Evolutionary conservation across 768 basidiomycete species (phyloP).

Genomic region (Leccinellum albellum): DNA sequence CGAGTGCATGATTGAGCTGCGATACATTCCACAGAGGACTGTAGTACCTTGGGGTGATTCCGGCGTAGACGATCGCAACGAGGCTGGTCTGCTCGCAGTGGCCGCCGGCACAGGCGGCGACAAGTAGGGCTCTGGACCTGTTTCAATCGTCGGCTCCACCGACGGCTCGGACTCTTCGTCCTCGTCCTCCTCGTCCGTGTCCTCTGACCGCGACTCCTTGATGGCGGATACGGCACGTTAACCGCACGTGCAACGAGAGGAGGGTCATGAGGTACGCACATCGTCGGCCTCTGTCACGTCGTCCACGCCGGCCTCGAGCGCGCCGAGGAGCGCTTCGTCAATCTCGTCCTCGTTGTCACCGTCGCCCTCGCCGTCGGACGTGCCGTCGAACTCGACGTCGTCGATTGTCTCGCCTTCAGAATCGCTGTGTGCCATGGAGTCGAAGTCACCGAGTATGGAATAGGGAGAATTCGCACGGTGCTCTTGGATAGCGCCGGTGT

Average conservation of each 20-base stretch:
- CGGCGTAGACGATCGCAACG: conserved; percentile 27
- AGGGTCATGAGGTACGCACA: conserved; percentile 39
- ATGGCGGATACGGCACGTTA: conserved; percentile 3
- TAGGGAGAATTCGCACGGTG: conserved; percentile 29
- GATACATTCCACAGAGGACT: neutral
- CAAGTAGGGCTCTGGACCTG: conserved; percentile 26
- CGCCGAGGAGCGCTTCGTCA: conserved; percentile 61
- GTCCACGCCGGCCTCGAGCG: conserved; percentile 51
- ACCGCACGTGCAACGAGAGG: neutral
- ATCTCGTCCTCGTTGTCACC: conserved; percentile 47
- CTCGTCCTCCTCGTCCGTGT: conserved; percentile 57
- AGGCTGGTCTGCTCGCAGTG: conserved; percentile 6
- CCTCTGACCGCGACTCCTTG: conserved; percentile 57
- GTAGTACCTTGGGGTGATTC: conserved; percentile 34
- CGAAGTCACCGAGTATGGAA: neutral
- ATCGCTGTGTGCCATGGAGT: conserved; percentile 50
- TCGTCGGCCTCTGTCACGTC: conserved; percentile 71
- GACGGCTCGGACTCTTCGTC: conserved; percentile 45
- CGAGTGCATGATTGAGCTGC: conserved; percentile 17
- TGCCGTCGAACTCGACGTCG: conserved; percentile 51
- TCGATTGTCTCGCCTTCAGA: conserved; percentile 64
- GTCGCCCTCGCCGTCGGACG: conserved; percentile 43
- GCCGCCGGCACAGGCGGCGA: conserved; percentile 28
- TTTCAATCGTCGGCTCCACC: conserved; percentile 27
- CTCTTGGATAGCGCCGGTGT: conserved; percentile 9